Conservation (phyloP, 352 stramenopile species). For the Globisporangium cylindrosporum region DNA sequence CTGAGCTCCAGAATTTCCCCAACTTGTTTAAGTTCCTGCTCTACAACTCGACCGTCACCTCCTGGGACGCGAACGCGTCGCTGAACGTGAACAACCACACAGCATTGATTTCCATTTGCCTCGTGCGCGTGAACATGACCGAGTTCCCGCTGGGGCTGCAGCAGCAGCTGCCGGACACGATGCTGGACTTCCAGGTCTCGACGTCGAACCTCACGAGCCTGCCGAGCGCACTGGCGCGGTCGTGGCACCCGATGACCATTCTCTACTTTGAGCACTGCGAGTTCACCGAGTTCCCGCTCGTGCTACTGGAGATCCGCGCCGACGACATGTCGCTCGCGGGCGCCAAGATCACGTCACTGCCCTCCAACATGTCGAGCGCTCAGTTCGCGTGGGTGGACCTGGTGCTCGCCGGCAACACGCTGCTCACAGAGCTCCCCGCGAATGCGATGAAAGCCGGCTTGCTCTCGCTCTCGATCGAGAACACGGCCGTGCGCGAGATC, state of each 20-base stretch:
- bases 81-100: slow-evolving; percentile 23
- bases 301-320: slow-evolving; percentile 15
- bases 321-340: slow-evolving; percentile 23
- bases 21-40: slow-evolving; percentile 32
- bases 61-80: slow-evolving; percentile 23
- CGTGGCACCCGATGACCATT: slow-evolving; percentile 17
- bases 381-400: slow-evolving; percentile 21
- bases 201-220: slow-evolving; percentile 16
- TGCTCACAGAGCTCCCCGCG: slow-evolving; percentile 12
- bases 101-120: slow-evolving; percentile 13
- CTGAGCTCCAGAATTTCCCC: slow-evolving; percentile 25
- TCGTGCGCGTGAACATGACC: slow-evolving; percentile 22
- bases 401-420: slow-evolving; percentile 14
- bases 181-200: slow-evolving; percentile 19
- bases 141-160: slow-evolving; percentile 16
- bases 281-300: slow-evolving; percentile 15
- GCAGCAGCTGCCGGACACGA: slow-evolving; percentile 4
- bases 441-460: slow-evolving; percentile 11
- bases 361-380: slow-evolving; percentile 22
- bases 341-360: slow-evolving; percentile 17
- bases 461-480: slow-evolving; percentile 32
- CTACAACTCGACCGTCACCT: slow-evolving; percentile 35
- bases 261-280: slow-evolving; percentile 22
- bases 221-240: not conserved
- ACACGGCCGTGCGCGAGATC: slow-evolving; percentile 21